These are phyloP conservation scores for Colletotrichum musicola DNA, from an alignment of 2,329 filamentous ascomycete species.

Conservation along the genomic window DNA sequence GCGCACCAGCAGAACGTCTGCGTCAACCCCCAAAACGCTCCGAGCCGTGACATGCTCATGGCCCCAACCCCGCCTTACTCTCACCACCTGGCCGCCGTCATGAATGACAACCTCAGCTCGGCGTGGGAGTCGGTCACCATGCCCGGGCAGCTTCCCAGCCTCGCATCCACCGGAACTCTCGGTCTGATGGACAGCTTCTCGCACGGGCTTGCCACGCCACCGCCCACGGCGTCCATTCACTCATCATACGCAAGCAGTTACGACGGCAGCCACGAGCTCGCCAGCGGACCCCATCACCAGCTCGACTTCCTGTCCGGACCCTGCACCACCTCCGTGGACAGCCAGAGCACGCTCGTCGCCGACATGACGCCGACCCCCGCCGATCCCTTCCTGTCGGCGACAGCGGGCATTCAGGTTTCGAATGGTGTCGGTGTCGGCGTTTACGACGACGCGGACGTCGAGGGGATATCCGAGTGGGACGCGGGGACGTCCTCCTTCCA, in stretches of 20 bases:
- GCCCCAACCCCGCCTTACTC: constrained; percentile 62
- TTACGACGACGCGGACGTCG: constrained; percentile 38
- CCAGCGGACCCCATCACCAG: constrained; percentile 37
- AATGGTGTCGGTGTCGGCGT: constrained; percentile 36
- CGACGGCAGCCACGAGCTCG: constrained; percentile 47
- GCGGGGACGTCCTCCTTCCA: constrained; percentile 33
- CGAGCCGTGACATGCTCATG: constrained; percentile 61
- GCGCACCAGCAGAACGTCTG: constrained; percentile 65
- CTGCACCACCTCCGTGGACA: constrained; percentile 39
- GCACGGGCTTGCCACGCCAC: constrained; percentile 68
- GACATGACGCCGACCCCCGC: constrained; percentile 34
- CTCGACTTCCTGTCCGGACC: constrained; percentile 36
- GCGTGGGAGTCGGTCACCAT: constrained; percentile 58
- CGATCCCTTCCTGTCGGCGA: constrained; percentile 39
- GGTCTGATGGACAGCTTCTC: constrained; percentile 64
- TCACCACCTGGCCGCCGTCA: constrained; percentile 63
- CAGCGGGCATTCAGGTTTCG: constrained; percentile 40
- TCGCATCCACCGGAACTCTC: constrained; percentile 50
- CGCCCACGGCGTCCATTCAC: constrained; percentile 65
- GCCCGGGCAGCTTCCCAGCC: constrained; percentile 49
- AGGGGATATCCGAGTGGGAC: constrained; percentile 37
- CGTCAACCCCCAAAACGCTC: constrained; percentile 38
- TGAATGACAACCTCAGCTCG: constrained; percentile 69
- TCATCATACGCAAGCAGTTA: constrained; percentile 61
- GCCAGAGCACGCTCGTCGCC: constrained; percentile 38